A percentile compares a stretch with the other conserved stretches of the same genome.
phyloP scores from a whole-genome alignment of 306 rosid genomes.

The Potentilla sterilis region DNA sequence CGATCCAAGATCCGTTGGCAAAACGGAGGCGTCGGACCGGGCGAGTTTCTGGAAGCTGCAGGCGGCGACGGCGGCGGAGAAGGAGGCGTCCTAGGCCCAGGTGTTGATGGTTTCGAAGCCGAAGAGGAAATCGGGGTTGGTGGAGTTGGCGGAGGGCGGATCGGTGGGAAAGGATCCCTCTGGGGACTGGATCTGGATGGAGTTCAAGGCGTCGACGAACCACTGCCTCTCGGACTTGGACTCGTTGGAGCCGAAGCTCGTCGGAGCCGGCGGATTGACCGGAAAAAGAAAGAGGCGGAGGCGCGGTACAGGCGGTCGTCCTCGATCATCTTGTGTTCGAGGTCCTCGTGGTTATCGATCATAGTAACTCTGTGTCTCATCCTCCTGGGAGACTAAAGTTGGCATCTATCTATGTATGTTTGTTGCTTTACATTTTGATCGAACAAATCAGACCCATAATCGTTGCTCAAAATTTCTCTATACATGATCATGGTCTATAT shows the following conservation, averaged over 20 bases:
- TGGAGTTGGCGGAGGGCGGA: constrained; percentile 15
- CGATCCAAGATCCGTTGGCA: too few species aligned
- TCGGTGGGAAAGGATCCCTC: constrained; percentile 43
- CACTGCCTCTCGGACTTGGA: too few species aligned
- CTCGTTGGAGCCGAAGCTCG: constrained; percentile 25
- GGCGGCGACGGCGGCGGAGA: too few species aligned
- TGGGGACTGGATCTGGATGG: constrained; percentile 50
- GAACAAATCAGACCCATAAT: background rate
- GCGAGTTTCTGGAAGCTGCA: too few species aligned
- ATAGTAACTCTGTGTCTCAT: too few species aligned
- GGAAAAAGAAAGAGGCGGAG: constrained; percentile 69
- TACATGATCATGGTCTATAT: background rate
- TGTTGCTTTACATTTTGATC: constrained; percentile 1
- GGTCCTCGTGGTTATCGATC: constrained; percentile 61
- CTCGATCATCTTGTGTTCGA: constrained; percentile 81
- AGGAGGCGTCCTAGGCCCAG: too few species aligned
- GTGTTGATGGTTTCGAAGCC: constrained; percentile 44
- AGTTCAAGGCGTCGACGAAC: constrained; percentile 26
- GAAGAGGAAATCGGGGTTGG: constrained; percentile 71
- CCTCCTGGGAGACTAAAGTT: background rate
- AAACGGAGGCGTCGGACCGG: too few species aligned
- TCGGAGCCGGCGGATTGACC: constrained; percentile 16
- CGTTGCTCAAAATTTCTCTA: background rate
- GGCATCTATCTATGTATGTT: background rate
- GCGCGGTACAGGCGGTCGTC: constrained; percentile 66